Base-by-base conservation (phyloP, 2,329 filamentous ascomycete genomes). In the Claviceps monticola region DNA sequence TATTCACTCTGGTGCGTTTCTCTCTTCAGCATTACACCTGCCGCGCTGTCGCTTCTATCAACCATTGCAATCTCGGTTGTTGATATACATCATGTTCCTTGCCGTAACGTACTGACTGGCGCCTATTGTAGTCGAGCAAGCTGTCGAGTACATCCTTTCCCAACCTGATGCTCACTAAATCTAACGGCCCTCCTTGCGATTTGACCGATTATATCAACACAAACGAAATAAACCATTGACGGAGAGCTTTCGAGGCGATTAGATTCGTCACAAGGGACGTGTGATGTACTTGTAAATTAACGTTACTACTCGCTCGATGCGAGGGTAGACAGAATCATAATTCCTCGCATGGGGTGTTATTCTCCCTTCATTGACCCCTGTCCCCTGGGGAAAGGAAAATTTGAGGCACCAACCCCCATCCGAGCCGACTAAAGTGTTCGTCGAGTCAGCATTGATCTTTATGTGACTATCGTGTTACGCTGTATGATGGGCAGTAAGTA, bases 141-240 rank as follows among this genome's bases (percentile, higher is more conserved):
- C 90, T 61, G 88, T 95, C 59, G 83, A 90, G 68, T 96, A 96
- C 78, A 95, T 96, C 74, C 71, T 89, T 66, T 82, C 80, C 71
- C 89, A 95, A 76, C 90, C 90, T 64, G 89, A 95, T 72, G 90
- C 89, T 79, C 80, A 79, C 83, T 79, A 74, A 68, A 61, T 16
- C 2, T 14, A 41, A 9, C 41, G n/a, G 9, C 19, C n/a, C 5
- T 6, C 36, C 5, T 29, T 41, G 8, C 23, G 19, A 9, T 19
- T 16, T 16, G 34, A 48, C 13, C 6, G 16, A 13, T 23, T 8
- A 44, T 6, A 44, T 44, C 2, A 14, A 41, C 16, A 43, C 21
- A 43, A n/a, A 45, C 16, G 8, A 29, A 29, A 34, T n/a, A 44
- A 14, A n/a, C 4, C 17, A 11, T 23, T 44, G 44, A 8, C 16